Percentiles rank a stretch among this genome's conserved stretches.
phyloP scores from a whole-genome alignment of 1,284 basidiomycete genomes.

The Apiotrichum gracile region DNA sequence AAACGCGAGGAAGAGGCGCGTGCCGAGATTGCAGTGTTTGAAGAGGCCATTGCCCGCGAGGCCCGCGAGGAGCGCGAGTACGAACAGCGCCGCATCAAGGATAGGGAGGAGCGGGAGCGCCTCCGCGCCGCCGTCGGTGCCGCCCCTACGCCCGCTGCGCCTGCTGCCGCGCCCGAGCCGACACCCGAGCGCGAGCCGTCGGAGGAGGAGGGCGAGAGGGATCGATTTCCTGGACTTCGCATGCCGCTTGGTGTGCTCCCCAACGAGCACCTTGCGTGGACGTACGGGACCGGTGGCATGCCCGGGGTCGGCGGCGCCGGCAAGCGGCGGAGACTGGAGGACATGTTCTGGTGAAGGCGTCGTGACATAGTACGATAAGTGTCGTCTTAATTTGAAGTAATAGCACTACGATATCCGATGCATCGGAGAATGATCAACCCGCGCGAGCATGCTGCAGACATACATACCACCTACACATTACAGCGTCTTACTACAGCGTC shows the following conservation, averaged over 20 bases:
- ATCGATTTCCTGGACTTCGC: background rate
- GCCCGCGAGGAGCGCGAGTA: background rate
- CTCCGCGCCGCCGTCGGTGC: background rate
- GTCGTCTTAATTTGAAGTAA: too few species aligned
- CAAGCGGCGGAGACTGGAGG: background rate
- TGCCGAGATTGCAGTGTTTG: background rate
- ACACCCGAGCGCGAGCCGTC: background rate
- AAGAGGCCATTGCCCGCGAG: background rate
- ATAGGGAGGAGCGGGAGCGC: background rate
- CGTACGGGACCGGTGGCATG: background rate
- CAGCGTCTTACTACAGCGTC: too few species aligned
- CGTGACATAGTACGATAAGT: too few species aligned
- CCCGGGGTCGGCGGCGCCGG: background rate
- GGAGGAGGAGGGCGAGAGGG: background rate
- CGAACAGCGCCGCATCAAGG: background rate
- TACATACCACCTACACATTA: too few species aligned
- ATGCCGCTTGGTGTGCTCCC: background rate
- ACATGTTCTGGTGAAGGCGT: conserved; percentile 3
- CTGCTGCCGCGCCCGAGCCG: background rate
- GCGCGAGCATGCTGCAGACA: too few species aligned
- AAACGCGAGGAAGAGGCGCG: background rate
- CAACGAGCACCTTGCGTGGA: conserved; percentile 2
- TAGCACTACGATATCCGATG: too few species aligned
- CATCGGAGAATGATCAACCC: too few species aligned
- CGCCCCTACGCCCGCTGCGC: background rate